Evolutionary conservation across 768 basidiomycete species (phyloP).

Genomic region (Agaricus blazei): DNA sequence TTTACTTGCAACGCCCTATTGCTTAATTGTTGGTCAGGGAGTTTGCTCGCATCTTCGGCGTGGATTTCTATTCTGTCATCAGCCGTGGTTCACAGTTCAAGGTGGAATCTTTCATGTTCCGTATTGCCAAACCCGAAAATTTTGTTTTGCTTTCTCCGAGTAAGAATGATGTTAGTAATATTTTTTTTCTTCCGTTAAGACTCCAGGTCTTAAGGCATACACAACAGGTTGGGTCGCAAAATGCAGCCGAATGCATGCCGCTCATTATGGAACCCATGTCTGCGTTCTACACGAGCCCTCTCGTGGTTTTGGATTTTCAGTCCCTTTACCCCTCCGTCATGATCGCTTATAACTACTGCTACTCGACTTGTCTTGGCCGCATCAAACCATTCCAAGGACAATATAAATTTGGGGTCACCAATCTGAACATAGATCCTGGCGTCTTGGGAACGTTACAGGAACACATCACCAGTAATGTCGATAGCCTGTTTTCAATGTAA

Average conservation of each 20-base stretch:
- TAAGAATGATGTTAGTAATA: slow-evolving; percentile 61
- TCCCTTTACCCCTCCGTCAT: slow-evolving; percentile 95
- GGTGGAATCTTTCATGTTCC: slow-evolving; percentile 98
- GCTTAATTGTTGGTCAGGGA: slow-evolving; percentile 51
- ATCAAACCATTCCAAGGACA: slow-evolving; percentile 81
- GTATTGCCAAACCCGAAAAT: slow-evolving; percentile 93
- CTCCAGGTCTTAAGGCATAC: neutral
- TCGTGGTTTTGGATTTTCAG: slow-evolving; percentile 94
- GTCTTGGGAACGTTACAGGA: slow-evolving; percentile 65
- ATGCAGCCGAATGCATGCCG: slow-evolving; percentile 94
- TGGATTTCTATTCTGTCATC: slow-evolving; percentile 95
- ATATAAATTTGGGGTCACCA: slow-evolving; percentile 83
- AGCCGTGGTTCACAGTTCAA: slow-evolving; percentile 97
- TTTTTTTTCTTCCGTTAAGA: neutral
- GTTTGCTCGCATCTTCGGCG: slow-evolving; percentile 94
- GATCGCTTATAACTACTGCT: slow-evolving; percentile 98
- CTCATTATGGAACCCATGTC: slow-evolving; percentile 94
- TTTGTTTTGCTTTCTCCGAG: slow-evolving; percentile 90
- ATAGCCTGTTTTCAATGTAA: neutral
- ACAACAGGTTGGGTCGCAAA: slow-evolving; percentile 85
- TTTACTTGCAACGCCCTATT: neutral
- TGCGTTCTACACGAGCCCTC: slow-evolving; percentile 87
- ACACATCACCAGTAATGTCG: slow-evolving; percentile 64
- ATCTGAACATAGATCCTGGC: slow-evolving; percentile 64
- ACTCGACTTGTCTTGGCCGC: slow-evolving; percentile 93